Conservation (phyloP, 345 rosid species). For the Odontarrhena argentea region DNA sequence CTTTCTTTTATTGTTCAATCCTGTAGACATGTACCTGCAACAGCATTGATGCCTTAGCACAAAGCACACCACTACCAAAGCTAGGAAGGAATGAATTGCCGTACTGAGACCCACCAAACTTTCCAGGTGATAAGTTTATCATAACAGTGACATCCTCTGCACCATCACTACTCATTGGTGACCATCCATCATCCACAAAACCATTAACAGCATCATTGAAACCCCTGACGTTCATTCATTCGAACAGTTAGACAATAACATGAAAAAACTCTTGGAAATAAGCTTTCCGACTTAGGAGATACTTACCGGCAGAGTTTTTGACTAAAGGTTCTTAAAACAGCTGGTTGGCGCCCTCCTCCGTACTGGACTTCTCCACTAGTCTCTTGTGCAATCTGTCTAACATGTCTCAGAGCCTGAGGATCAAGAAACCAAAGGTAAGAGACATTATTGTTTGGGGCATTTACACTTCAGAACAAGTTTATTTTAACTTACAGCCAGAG, state of each 20-base stretch:
- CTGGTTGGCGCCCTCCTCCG: constrained; percentile 94
- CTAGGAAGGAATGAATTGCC: constrained; percentile 61
- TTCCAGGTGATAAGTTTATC: constrained; percentile 77
- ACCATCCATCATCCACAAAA: constrained; percentile 94
- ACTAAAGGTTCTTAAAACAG: constrained; percentile 90
- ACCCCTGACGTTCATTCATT: constrained; percentile 59
- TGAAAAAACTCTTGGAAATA: background rate
- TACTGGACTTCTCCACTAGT: constrained; percentile 90
- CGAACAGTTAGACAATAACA: constrained; percentile 3
- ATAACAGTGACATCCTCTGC: constrained; percentile 78
- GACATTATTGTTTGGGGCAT: background rate
- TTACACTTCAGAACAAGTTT: background rate
- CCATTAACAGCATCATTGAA: constrained; percentile 96
- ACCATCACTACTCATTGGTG: constrained; percentile 79
- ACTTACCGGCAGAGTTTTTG: constrained; percentile 86
- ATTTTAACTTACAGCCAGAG: constrained; percentile 67
- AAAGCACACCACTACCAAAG: constrained; percentile 90
- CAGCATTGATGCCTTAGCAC: constrained; percentile 95
- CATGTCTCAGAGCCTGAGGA: constrained; percentile 78
- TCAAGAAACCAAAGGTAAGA: background rate
- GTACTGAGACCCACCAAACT: constrained; percentile 72
- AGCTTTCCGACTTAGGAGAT: background rate
- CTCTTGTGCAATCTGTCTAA: constrained; percentile 90
- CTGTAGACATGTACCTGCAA: constrained; percentile 61
- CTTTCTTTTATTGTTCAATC: background rate